Percentiles rank a stretch among this genome's conserved stretches.
These are phyloP conservation scores for Neurospora africana DNA, from an alignment of 495 filamentous ascomycete genomes.

Conservation along the genomic window DNA sequence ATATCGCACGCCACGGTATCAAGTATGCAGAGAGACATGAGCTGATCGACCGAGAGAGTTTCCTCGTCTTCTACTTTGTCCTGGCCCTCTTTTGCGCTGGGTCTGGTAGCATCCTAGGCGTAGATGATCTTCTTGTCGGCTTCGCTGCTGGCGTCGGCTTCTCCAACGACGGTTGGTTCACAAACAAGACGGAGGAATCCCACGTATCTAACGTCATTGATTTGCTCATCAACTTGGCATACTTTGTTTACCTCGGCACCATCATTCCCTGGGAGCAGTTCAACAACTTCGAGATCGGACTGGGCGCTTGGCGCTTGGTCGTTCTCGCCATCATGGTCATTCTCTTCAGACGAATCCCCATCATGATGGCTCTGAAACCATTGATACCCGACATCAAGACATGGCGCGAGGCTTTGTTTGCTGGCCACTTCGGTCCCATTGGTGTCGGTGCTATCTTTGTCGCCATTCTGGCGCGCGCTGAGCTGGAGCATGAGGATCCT, in stretches of 20 bases:
- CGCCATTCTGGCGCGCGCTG: slow-evolving; percentile 80
- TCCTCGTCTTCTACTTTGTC: slow-evolving; percentile 97
- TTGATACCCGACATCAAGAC: slow-evolving; percentile 95
- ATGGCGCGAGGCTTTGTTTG: slow-evolving; percentile 96
- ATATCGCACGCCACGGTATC: slow-evolving; percentile 80
- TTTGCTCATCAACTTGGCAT: slow-evolving; percentile 89
- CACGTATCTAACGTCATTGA: slow-evolving; percentile 99
- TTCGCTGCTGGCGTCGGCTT: slow-evolving; percentile 95
- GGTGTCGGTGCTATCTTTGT: slow-evolving; percentile 97
- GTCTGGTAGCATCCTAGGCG: slow-evolving; percentile 80
- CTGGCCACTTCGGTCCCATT: slow-evolving; percentile 96
- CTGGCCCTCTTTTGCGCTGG: slow-evolving; percentile 94
- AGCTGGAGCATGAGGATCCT: slow-evolving; percentile 63
- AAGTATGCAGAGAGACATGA: slow-evolving; percentile 76
- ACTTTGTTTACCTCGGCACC: slow-evolving; percentile 95
- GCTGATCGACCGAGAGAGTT: slow-evolving; percentile 90
- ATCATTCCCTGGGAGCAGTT: slow-evolving; percentile 92
- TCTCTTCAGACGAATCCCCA: slow-evolving; percentile 90
- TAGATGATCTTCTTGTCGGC: slow-evolving; percentile 94
- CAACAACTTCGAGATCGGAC: slow-evolving; percentile 58
- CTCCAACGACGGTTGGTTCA: slow-evolving; percentile 98
- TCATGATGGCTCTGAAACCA: slow-evolving; percentile 88
- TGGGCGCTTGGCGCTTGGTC: slow-evolving; percentile 76
- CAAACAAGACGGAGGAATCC: slow-evolving; percentile 94
- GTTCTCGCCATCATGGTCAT: slow-evolving; percentile 88